A percentile compares a stretch with the other conserved stretches of the same genome.
Evolutionary conservation across 306 rosid genomes (phyloP).

Genomic region (Pyrus betulifolia): DNA sequence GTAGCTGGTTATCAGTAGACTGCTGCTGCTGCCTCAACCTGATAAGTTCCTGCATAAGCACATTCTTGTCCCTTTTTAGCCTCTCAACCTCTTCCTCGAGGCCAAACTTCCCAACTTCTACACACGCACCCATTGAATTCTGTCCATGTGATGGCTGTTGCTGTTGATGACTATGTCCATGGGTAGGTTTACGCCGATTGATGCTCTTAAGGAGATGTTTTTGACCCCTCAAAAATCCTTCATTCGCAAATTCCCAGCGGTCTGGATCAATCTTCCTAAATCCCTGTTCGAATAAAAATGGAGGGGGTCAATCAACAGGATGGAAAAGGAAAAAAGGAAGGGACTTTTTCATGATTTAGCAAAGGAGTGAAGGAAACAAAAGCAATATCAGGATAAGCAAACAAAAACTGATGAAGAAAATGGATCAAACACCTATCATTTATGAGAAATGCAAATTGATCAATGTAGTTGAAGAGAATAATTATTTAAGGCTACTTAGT

Average conservation of each 20-base stretch:
- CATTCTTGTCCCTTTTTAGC: slow-evolving; percentile 96
- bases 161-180: slow-evolving; percentile 67
- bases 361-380: neutral
- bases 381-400: neutral
- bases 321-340: neutral
- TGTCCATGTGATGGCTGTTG: slow-evolving; percentile 67
- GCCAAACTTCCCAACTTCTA: slow-evolving; percentile 97
- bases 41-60: slow-evolving; percentile 96
- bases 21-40: slow-evolving; percentile 98
- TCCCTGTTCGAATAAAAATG: slow-evolving; percentile 45
- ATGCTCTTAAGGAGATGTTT: slow-evolving; percentile 85
- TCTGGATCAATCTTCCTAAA: slow-evolving; percentile 98
- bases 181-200: slow-evolving; percentile 80
- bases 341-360: neutral
- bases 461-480: neutral
- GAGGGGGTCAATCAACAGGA: slow-evolving; percentile 4
- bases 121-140: slow-evolving; percentile 80
- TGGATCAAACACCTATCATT: neutral
- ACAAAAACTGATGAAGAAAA: neutral
- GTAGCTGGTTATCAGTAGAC: slow-evolving; percentile 84
- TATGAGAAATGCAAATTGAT: neutral
- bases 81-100: slow-evolving; percentile 95
- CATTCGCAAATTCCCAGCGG: slow-evolving; percentile 98
- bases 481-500: neutral
- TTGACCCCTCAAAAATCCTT: slow-evolving; percentile 89